Percentiles rank a stretch among this genome's conserved stretches.
Evolutionary conservation across 495 filamentous ascomycete species (phyloP).

Genomic region (Hypoxylon rickii): DNA sequence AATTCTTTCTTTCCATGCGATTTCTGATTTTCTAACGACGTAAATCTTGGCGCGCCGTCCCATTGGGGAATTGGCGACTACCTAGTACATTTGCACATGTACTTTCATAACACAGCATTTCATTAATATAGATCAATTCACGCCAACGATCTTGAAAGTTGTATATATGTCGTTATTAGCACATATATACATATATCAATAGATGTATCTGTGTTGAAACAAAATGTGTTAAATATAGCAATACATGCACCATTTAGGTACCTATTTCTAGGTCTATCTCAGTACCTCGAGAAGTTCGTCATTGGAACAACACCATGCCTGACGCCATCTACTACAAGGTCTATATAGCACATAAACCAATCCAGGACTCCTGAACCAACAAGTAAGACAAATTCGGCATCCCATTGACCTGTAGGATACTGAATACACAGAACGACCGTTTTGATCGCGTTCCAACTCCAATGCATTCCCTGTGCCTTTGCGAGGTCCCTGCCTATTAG

Average conservation of each 20-base stretch:
- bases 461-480: conserved; percentile 13
- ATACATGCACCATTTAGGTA: no score
- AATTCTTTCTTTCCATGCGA: background rate
- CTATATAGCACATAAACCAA: conserved; percentile 13
- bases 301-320: conserved; percentile 25
- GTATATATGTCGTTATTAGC: no score
- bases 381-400: conserved; percentile 6
- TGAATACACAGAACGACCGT: conserved; percentile 17
- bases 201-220: no score
- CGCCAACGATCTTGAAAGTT: no score
- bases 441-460: conserved; percentile 16
- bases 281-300: background rate
- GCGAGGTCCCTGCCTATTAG: conserved; percentile 1
- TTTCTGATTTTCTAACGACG: no score
- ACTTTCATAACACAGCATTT: no score
- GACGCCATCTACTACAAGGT: conserved; percentile 7
- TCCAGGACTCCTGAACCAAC: conserved; percentile 4
- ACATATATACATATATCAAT: no score
- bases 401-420: conserved; percentile 23
- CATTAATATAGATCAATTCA: no score
- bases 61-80: no score
- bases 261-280: conserved; percentile 17
- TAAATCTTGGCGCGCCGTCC: no score
- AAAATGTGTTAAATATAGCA: no score
- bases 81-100: no score